Evolutionary conservation across 768 basidiomycete species (phyloP).

Genomic region (Phanerochaete carnosa): DNA sequence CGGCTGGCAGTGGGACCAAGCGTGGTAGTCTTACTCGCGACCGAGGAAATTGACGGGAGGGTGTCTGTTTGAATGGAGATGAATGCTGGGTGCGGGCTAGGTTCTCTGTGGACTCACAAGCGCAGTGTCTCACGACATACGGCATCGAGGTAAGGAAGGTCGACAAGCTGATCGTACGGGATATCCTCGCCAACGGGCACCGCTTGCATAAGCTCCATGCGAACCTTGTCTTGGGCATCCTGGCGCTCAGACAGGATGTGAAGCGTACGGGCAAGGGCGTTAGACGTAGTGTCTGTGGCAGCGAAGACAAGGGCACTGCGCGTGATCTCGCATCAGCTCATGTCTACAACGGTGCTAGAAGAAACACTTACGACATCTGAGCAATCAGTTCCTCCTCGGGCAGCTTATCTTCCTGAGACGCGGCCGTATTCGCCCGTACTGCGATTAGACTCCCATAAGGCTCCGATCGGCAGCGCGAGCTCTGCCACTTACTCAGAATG

Average conservation of each 20-base stretch:
- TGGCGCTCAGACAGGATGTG: conserved; percentile 7
- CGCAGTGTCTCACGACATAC: conserved; percentile 60
- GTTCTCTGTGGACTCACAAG: conserved; percentile 23
- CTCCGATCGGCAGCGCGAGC: background rate
- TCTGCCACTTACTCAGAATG: conserved; percentile 10
- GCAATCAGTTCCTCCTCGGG: conserved; percentile 10
- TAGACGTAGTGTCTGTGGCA: conserved; percentile 14
- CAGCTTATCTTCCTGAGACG: conserved; percentile 6
- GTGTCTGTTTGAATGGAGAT: conserved; percentile 24
- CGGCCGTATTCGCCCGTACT: conserved; percentile 11
- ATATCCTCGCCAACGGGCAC: conserved; percentile 9
- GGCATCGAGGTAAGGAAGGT: conserved; percentile 61
- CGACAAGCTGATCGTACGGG: conserved; percentile 19
- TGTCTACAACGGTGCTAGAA: background rate
- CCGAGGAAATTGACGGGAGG: conserved; percentile 41
- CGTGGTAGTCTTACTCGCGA: conserved; percentile 12
- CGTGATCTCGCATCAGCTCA: background rate
- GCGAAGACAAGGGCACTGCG: conserved; percentile 4
- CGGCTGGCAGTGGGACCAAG: background rate
- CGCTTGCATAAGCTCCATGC: conserved; percentile 6
- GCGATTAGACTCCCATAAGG: background rate
- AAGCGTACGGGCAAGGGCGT: conserved; percentile 2
- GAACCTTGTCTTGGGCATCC: conserved; percentile 9
- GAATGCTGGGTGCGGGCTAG: background rate
- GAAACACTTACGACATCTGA: conserved; percentile 8